Evolutionary conservation across 2,329 filamentous ascomycete genomes (phyloP), one percentile per base, ranked within the genome.

Genomic region (Rhytidhysteron rufulum): DNA sequence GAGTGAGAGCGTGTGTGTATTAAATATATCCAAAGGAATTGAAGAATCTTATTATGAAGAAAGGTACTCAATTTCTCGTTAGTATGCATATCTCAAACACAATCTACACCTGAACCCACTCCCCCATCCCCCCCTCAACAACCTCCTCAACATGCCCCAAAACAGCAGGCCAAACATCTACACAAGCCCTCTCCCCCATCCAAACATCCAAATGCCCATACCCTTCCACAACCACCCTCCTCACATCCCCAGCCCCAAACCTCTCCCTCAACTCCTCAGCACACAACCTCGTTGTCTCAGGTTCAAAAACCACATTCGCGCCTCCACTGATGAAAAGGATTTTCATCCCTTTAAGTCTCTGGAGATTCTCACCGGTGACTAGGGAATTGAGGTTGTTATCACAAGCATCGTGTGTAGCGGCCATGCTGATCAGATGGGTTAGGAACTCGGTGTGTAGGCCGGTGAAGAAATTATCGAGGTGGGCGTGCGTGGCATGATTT

Each of bases 401-500:
- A 7, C 9, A 15, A 8, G 17, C 9, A 8, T 8, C 17, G 9
- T 32, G 11, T 7, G 30, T 15, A 15, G 9, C 9, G 30, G 11
- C 80, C 65, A 78, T 75, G 25, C 63, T 65, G 71, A 81, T 80
- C 9, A 84, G 70, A 42, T 80, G 65, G 25, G 71, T 57, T 36
- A 83, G 67, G 44, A 77, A 63, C 1, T 68, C 71, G 77, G 82
- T 82, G 57, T 77, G 79, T 39, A 80, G 74, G 39, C 81, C 81
- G 49, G 77, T 77, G 41, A 85, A 77, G 62, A 83, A 79, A 22
- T 74, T 71, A 56, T 79, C 73, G 34, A 83, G 74, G 53, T 81
- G 74, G 1, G 72, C 65, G 60, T 85, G 82, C 2, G 82, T 85
- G 3, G 75, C 78, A 62, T 78, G 77, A 63, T 83, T 84, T 21